Percentiles rank a stretch among this genome's conserved stretches.
Conservation (phyloP, 345 rosid species). For the Stellera chamaejasme region DNA sequence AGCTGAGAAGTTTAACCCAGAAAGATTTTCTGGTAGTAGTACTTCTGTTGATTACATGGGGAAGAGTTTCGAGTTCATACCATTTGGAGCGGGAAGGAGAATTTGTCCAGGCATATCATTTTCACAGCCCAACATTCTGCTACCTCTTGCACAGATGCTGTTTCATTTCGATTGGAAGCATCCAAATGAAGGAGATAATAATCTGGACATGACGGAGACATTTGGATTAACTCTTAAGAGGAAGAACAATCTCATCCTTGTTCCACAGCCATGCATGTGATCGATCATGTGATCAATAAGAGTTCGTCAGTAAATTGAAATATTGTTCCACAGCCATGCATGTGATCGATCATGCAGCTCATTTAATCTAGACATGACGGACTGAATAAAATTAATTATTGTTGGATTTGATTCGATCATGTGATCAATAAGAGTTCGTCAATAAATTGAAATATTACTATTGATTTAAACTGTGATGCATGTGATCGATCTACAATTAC, state of each 20-base stretch:
- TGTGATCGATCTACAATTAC: no score
- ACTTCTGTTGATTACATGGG: slow-evolving; percentile 6
- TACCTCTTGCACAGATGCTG: slow-evolving; percentile 8
- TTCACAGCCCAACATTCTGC: not conserved
- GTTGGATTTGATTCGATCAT: no score
- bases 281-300: no score
- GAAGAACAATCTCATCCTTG: not conserved
- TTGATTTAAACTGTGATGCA: no score
- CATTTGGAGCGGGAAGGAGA: slow-evolving; percentile 13
- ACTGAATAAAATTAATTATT: no score
- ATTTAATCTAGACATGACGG: no score
- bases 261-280: slow-evolving; percentile 5
- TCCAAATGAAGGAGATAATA: not conserved
- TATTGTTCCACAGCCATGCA: no score
- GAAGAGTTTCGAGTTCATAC: slow-evolving; percentile 7
- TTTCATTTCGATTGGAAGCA: slow-evolving; percentile 11
- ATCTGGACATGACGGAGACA: not conserved
- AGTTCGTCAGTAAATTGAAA: no score
- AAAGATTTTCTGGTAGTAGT: slow-evolving; percentile 2
- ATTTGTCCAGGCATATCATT: slow-evolving; percentile 11
- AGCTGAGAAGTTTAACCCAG: slow-evolving; percentile 7
- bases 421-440: no score
- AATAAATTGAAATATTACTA: no score
- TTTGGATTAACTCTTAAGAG: slow-evolving; percentile 2
- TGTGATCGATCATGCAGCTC: no score